These are phyloP conservation scores for Kodamaea plutei DNA, from an alignment of 1,139 yeast species.

Conservation along the genomic window DNA sequence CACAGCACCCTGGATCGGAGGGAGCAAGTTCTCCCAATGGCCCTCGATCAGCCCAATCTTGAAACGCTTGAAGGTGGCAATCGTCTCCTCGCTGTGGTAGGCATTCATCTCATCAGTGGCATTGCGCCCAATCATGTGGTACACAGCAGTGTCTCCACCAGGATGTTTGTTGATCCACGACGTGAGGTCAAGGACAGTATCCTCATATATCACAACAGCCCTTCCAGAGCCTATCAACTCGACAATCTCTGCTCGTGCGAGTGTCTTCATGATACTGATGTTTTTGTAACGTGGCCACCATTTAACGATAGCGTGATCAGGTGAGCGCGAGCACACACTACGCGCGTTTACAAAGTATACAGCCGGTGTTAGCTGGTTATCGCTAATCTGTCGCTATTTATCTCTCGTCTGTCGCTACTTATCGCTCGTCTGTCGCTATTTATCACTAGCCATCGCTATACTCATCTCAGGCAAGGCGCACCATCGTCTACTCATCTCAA, in stretches of 20 bases:
- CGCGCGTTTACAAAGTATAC: too few species aligned
- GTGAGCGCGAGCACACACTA: too few species aligned
- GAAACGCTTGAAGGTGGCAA: constrained; percentile 47
- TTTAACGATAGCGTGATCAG: too few species aligned
- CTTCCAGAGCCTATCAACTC: constrained; percentile 64
- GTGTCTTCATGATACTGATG: too few species aligned
- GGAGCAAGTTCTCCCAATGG: constrained; percentile 70
- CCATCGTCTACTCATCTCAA: too few species aligned
- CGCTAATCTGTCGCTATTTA: too few species aligned
- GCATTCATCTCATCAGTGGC: constrained; percentile 90
- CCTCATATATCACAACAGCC: constrained; percentile 62
- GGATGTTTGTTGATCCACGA: constrained; percentile 75
- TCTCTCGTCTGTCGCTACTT: too few species aligned
- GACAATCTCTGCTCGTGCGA: constrained; percentile 24
- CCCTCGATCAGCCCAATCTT: constrained; percentile 59
- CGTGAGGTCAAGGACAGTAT: constrained; percentile 60
- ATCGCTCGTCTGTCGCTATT: too few species aligned
- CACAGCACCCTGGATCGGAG: constrained; percentile 85
- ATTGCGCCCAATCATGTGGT: constrained; percentile 83
- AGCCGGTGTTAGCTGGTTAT: too few species aligned
- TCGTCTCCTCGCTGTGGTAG: constrained; percentile 64
- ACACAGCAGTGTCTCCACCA: constrained; percentile 83
- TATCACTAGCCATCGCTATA: too few species aligned
- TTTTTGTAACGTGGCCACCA: too few species aligned
- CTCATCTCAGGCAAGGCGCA: too few species aligned